Base-by-base conservation (phyloP, 306 rosid genomes). In the Gynostemma pentaphyllum region DNA sequence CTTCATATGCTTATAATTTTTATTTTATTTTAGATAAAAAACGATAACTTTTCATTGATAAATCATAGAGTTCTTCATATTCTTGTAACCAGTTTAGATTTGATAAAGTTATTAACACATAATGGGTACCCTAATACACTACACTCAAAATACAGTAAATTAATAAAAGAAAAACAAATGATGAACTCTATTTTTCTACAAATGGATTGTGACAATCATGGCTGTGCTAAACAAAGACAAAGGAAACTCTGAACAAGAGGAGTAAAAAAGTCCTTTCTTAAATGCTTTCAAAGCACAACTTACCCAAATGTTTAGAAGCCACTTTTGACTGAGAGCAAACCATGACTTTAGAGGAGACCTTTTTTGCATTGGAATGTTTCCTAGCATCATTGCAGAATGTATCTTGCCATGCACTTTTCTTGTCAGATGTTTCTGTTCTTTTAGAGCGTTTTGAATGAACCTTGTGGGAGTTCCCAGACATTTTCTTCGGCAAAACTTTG, bases 221-320 rank as follows among this genome's bases (percentile, higher is more conserved):
- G 34, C 34, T 1, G n/a, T n/a, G 28, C 15, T 11, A 51, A 22
- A 51, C 57, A 14, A 13, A 53, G 73, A 76, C 55, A 57, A 41
- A 40, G 23, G 36, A 8, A 11, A 29, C 26, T 18, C n/a, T n/a
- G n/a, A n/a, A n/a, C n/a, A n/a, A n/a, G n/a, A n/a, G n/a, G n/a
- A n/a, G 29, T 29, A 2, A 32, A 53, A 9, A 53, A 45, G 18
- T 2, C 18, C 36, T 7, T 53, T 30, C n/a, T 53, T 29, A 2
- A 15, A 29, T 53, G n/a, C 40, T 28, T 53, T 8, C 29, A 29
- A 29, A 53, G 30, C 40, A 9, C 28, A 48, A 23, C 90, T 85
- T 80, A 90, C 97, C 95, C 82, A 70, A 68, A 75, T 74, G 82
- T 73, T 83, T 85, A 72, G 64, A 68, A 48, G 81, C 71, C 54